phyloP scores from a whole-genome alignment of 1,139 yeast species.

The Candida pseudocylindracea region DNA sequence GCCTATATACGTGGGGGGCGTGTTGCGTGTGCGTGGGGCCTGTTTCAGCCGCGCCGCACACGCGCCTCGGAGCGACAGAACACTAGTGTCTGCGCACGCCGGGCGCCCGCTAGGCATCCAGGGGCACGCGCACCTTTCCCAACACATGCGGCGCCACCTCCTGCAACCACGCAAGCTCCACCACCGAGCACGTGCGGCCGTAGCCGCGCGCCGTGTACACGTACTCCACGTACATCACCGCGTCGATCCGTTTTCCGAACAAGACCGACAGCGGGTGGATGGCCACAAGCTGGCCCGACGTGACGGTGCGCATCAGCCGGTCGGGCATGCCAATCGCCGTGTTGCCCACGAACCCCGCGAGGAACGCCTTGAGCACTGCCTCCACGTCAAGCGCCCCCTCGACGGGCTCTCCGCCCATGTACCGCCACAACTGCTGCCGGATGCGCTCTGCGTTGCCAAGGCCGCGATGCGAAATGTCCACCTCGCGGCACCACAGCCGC shows the following conservation, averaged over 20 bases:
- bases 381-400: conserved; percentile 25
- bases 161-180: conserved; percentile 72
- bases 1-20: too few species aligned
- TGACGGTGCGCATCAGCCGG: conserved; percentile 69
- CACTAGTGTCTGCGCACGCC: too few species aligned
- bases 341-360: conserved; percentile 63
- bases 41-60: too few species aligned
- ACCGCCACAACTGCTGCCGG: conserved; percentile 51
- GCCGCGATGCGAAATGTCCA: conserved; percentile 59
- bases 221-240: conserved; percentile 85
- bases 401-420: conserved; percentile 21
- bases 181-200: conserved; percentile 72
- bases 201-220: conserved; percentile 87
- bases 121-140: conserved; percentile 9
- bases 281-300: conserved; percentile 59
- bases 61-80: too few species aligned
- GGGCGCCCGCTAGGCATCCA: too few species aligned
- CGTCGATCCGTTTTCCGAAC: conserved; percentile 64
- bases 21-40: too few species aligned
- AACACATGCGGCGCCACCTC: conserved; percentile 57
- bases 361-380: conserved; percentile 47
- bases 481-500: conserved; percentile 64
- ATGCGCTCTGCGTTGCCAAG: conserved; percentile 60
- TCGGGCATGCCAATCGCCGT: conserved; percentile 94
- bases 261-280: conserved; percentile 85